Base-by-base conservation (phyloP, 139 green algal genomes). In the Trebouxia sp. region DNA sequence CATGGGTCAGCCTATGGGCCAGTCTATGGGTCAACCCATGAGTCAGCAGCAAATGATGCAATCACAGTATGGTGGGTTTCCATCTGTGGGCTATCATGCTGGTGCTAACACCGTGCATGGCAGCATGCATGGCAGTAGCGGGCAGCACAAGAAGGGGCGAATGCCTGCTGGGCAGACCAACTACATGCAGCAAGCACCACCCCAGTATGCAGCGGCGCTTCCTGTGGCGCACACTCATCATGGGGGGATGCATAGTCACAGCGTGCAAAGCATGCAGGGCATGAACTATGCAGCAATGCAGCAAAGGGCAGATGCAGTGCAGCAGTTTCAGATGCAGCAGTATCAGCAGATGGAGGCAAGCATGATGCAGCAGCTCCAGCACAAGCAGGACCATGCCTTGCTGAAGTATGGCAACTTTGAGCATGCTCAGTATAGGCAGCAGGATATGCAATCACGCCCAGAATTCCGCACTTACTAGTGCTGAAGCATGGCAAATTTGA, bases 271-370 rank as follows among this genome's bases (percentile, higher is more conserved):
- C 32, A 72, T 72, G 62, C 76, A 74, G 7, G 28, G 32, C 37
- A 65, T 47, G 43, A 35, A 70, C 38, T 38, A 79, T 45, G 28
- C 77, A 43, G 38, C 38, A 30, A 32, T 53, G 66, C 67, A 51
- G 53, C 48, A 72, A 24, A 15, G 66, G 32, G 43, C 39, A 32
- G 41, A 65, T 6, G 28, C 37, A 35, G 26, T 47, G 26, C 56
- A 83, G 28, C 58, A 72, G 76, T 58, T 65, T 28, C 53, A 80
- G 32, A 65, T 80, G 65, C 82, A 85, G 51, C 50, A 75, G 37
- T 80, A 84, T 72, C 75, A 83, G 32, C 37, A 50, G 37, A 76
- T 75, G 69, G 67, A 84, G 53, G 50, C 35, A 28, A 47, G 70
- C 22, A 28, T 48, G 26, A 45, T 39, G 75, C 81, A 62, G 75